Base-by-base conservation (phyloP, 2,329 filamentous ascomycete genomes). In the Daldinia sp. region DNA sequence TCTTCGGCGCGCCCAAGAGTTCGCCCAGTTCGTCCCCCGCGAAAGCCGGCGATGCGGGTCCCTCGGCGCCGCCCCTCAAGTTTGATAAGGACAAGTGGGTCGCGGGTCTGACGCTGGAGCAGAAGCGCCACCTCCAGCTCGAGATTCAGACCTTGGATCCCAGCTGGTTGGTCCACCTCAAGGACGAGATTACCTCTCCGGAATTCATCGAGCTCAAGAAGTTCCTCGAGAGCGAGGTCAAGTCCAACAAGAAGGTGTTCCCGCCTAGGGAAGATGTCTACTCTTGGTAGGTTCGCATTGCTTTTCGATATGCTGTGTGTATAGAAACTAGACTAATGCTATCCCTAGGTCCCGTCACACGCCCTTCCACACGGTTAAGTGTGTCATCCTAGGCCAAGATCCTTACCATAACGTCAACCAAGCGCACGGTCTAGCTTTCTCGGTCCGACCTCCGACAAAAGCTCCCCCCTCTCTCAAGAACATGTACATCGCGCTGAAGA, bases 401-500 rank as follows among this genome's bases (percentile, higher is more conserved):
- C 95, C 95, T 2, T 99, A 99, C 78, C 95, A 99, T 81, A 96
- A 96, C 76, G 77, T 87, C 76, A 96, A 96, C 77, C 95, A 99
- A 82, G 95, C 95, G 51, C 95, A 98, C 77, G 95, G 95, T 41
- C 88, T 99, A 61, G 94, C 92, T 75, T 99, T 99, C 83, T 97
- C 93, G 48, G 94, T 98, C 57, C 91, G 92, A 8, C 90, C 94
- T 2, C 95, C 95, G 0, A 96, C 93, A 0, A 87, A 87, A 3
- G 93, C 94, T 1, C 95, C 95, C 0, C 94, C 94, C 0, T 97
- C 93, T 0, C 88, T 99, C 13, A 87, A 87, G 71, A 99, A 99
- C 80, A 97, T 99, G 80, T 99, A 96, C 82, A 93, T 84, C 41
- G 90, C 89, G 9, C 86, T 99, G 58, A 88, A 90, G 74, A 93